Percentiles rank a stretch among this genome's conserved stretches.
These are phyloP conservation scores for Clausena lansium DNA, from an alignment of 345 rosid species.

Conservation along the genomic window DNA sequence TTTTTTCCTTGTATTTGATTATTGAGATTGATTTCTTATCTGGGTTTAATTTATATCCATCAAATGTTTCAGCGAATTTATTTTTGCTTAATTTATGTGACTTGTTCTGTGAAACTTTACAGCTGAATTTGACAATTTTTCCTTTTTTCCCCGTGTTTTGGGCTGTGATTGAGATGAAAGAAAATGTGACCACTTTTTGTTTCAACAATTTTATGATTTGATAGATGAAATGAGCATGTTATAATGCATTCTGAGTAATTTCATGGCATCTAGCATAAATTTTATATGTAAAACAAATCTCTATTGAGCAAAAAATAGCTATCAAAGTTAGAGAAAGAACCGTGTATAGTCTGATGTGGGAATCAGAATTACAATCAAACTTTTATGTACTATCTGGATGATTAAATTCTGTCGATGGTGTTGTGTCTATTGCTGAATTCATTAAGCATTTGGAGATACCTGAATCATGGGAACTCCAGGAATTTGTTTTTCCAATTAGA, in stretches of 20 bases:
- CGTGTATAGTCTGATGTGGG: not conserved
- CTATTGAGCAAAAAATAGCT: not conserved
- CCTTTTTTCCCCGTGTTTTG: not conserved
- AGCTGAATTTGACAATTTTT: not conserved
- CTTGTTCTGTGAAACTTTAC: not conserved
- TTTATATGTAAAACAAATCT: not conserved
- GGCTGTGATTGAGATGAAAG: not conserved
- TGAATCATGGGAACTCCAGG: not conserved
- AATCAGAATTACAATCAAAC: not conserved
- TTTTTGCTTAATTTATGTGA: not conserved
- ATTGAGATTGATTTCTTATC: conserved; percentile 12
- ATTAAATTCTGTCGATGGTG: not conserved
- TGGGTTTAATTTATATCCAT: conserved; percentile 12
- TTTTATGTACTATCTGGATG: not conserved
- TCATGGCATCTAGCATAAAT: not conserved
- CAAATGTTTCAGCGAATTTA: not conserved
- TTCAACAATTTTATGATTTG: no score
- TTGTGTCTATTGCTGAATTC: not conserved
- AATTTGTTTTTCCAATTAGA: not conserved
- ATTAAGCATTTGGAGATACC: not conserved
- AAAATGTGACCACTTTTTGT: not conserved
- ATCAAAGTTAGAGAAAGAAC: not conserved
- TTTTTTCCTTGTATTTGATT: not conserved
- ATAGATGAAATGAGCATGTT: not conserved
- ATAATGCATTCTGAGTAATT: not conserved